These are phyloP conservation scores for Copromyces sp. DNA, from an alignment of 495 filamentous ascomycete genomes.

Conservation along the genomic window DNA sequence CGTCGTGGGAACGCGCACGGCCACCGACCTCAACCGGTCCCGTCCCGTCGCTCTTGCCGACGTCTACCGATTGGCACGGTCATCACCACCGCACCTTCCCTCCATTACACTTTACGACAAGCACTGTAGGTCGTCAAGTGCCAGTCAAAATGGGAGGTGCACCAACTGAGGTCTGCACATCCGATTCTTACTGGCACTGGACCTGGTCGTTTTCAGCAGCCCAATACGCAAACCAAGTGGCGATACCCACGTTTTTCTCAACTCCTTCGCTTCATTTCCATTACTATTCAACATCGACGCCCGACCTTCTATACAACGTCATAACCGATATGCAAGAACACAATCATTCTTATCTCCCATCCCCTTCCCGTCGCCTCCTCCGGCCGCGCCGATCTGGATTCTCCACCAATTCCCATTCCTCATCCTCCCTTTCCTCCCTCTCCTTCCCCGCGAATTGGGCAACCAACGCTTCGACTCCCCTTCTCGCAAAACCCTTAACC, in stretches of 20 bases:
- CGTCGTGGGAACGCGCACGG: neutral
- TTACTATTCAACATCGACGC: neutral
- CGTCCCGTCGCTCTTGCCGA: neutral
- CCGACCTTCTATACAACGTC: neutral
- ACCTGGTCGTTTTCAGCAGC: neutral
- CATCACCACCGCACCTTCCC: neutral
- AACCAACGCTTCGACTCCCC: neutral
- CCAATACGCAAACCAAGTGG: neutral
- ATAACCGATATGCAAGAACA: neutral
- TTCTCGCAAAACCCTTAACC: neutral
- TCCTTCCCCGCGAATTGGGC: neutral
- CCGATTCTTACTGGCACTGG: too few species aligned
- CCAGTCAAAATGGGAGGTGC: too few species aligned
- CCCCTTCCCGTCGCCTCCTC: neutral
- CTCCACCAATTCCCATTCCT: neutral
- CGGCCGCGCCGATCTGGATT: neutral
- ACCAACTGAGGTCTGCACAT: too few species aligned
- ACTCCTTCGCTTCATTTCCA: neutral
- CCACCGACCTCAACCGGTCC: neutral
- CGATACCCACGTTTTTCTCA: neutral
- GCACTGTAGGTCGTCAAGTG: neutral
- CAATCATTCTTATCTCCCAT: neutral
- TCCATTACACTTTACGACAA: neutral
- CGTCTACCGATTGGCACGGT: neutral
- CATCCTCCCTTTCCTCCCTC: neutral